Evolutionary conservation across 2,329 filamentous ascomycete species (phyloP).

Genomic region (Canariomyces notabilis): DNA sequence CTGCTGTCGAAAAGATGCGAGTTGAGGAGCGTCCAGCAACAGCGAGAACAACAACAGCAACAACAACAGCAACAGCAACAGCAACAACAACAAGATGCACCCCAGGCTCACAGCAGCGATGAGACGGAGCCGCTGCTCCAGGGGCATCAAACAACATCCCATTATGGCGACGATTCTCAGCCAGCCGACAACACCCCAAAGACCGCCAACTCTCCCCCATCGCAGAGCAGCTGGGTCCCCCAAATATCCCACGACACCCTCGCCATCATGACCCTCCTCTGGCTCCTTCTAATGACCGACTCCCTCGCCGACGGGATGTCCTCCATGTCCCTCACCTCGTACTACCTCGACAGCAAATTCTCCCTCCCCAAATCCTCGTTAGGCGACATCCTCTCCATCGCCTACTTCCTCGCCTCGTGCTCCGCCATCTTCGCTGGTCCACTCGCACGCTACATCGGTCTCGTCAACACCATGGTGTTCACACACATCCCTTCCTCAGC

Average conservation of each 20-base stretch:
- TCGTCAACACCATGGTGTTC: conserved; percentile 62
- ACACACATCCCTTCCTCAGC: conserved; percentile 58
- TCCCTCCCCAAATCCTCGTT: conserved; percentile 51
- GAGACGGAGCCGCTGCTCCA: conserved; percentile 6
- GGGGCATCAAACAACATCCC: neutral
- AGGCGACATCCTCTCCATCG: conserved; percentile 52
- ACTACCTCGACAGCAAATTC: conserved; percentile 55
- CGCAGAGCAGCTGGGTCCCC: conserved; percentile 35
- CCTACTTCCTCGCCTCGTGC: conserved; percentile 49
- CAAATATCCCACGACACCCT: conserved; percentile 55
- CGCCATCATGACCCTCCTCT: conserved; percentile 57
- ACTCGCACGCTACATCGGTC: conserved; percentile 51
- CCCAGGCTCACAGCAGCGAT: conserved; percentile 19
- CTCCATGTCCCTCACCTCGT: conserved; percentile 52
- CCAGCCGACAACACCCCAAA: conserved; percentile 4
- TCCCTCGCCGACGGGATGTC: conserved; percentile 63
- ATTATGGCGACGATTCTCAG: too few species aligned
- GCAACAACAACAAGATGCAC: too few species aligned
- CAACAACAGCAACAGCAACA: too few species aligned
- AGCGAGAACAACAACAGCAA: too few species aligned
- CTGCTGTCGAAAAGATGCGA: conserved; percentile 49
- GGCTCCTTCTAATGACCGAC: conserved; percentile 60
- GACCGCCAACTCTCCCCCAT: conserved; percentile 3
- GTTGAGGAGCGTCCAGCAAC: conserved; percentile 29
- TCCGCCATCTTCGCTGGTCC: conserved; percentile 55